These are phyloP conservation scores for Wickerhamomyces sp. DNA, from an alignment of 1,139 yeast genomes.

Conservation along the genomic window DNA sequence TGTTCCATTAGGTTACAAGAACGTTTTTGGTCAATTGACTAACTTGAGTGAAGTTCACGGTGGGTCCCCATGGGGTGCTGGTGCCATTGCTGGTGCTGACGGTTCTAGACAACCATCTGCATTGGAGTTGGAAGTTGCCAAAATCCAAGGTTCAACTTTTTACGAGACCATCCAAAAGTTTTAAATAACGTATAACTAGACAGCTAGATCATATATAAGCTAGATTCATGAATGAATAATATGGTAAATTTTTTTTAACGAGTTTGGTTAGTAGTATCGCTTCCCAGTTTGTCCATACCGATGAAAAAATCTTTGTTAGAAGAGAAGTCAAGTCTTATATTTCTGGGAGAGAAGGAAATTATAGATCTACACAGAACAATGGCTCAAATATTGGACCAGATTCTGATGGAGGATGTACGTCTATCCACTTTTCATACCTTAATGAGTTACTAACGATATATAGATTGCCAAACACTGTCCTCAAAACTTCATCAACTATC, in stretches of 20 bases:
- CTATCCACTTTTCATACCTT: background rate
- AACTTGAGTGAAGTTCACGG: slow-evolving; percentile 71
- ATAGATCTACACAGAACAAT: slow-evolving; percentile 3
- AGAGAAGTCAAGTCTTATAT: too few relatives aligned
- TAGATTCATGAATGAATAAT: too few relatives aligned
- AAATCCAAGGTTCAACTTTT: slow-evolving; percentile 54
- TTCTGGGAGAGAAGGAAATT: too few relatives aligned
- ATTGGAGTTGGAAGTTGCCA: slow-evolving; percentile 60
- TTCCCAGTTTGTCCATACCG: too few relatives aligned
- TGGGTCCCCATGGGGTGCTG: slow-evolving; percentile 89
- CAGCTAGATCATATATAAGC: too few relatives aligned
- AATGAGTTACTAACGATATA: too few relatives aligned
- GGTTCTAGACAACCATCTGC: slow-evolving; percentile 72
- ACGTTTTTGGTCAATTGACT: slow-evolving; percentile 52
- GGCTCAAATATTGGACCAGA: slow-evolving; percentile 23
- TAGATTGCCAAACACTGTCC: slow-evolving; percentile 31
- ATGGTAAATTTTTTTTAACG: background rate
- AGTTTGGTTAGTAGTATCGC: too few relatives aligned
- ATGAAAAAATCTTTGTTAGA: too few relatives aligned
- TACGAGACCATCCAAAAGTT: slow-evolving; percentile 19
- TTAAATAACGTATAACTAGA: slow-evolving; percentile 1
- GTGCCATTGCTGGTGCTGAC: slow-evolving; percentile 71
- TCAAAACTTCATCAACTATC: slow-evolving; percentile 28
- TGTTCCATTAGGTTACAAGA: slow-evolving; percentile 77
- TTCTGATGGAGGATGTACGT: slow-evolving; percentile 24